phyloP scores from a whole-genome alignment of 164 flowering plant species.

The Piper betle region DNA sequence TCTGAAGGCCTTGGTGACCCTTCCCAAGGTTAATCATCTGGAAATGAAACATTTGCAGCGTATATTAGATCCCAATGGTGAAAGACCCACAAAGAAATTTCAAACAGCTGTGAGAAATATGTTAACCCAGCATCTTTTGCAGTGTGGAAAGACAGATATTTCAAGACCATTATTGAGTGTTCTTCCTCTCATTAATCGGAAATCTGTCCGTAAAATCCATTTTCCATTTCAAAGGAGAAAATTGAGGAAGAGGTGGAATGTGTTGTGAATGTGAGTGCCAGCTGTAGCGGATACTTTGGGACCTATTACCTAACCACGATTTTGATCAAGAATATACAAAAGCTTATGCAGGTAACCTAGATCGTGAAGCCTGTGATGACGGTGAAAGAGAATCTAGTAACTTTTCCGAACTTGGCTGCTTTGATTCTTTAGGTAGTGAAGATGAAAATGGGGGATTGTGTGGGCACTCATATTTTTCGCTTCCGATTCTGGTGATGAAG shows the following conservation, averaged over 20 bases:
- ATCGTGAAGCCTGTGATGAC: conserved; percentile 21
- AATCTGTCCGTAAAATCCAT: conserved; percentile 7
- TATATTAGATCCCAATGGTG: conserved; percentile 35
- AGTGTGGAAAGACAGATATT: conserved; percentile 53
- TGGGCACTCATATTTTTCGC: background rate
- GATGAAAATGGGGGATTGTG: background rate
- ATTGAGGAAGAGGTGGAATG: conserved; percentile 53
- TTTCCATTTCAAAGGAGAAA: conserved; percentile 19
- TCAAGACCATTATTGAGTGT: conserved; percentile 33
- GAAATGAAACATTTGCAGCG: conserved; percentile 28
- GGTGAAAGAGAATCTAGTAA: conserved; percentile 8
- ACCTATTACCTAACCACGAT: conserved; percentile 23
- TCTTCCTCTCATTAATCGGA: conserved; percentile 37
- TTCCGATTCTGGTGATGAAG: conserved; percentile 10
- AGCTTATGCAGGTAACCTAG: conserved; percentile 57
- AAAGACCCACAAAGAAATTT: conserved; percentile 19
- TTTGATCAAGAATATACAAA: conserved; percentile 45
- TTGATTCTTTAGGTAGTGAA: background rate
- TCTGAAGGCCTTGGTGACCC: conserved; percentile 40
- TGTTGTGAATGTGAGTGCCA: conserved; percentile 48
- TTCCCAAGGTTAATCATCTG: conserved; percentile 19
- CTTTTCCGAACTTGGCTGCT: background rate
- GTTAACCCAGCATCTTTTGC: conserved; percentile 54
- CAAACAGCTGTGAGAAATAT: conserved; percentile 29
- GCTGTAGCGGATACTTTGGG: conserved; percentile 46